Base-by-base conservation (phyloP, 176 grass and related monocot genomes). In the Eleusine indica region DNA sequence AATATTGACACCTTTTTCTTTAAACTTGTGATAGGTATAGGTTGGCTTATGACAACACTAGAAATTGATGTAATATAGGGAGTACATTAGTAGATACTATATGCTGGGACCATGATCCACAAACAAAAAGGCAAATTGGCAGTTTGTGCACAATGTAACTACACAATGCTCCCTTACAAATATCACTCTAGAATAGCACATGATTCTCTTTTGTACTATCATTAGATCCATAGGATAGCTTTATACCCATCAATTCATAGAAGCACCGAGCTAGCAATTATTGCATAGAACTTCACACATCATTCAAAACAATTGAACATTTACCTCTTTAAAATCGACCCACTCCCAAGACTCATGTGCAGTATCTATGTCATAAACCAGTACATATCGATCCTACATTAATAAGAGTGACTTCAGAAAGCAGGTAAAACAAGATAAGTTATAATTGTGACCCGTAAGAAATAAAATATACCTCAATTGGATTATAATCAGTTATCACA, bases 351-450 rank as follows among this genome's bases (percentile, higher is more conserved):
- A 86, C 66, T 92, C 90, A 41, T 92, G 73, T 54, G 85, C 60
- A 75, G 86, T 92, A 82, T 84, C 62, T 32, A 86, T 92, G 83
- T 92, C 90, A 80, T 92, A 92, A 77, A 92, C 90, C 51, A 92
- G 61, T 51, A 60, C 83, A 86, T 92, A 84, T 3, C 51, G 47
- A 79, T 69, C 90, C 90, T 92, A 63, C 39, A 70, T 66, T 70
- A 76, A 76, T 86, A 46, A 72, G 53, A 21, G 17, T 10, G 15
- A 88, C 53, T 51, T 83, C 30, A 79, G 86, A 42, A 80, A 84
- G 43, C 38, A 48, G 40, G 21, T 18, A 58, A 74, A 69, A 28
- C 71, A 82, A 77, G 32, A 74, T 43, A 84, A 66, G 69, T 81
- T 22, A 74, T 44, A 87, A 29, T 17, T 81, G 30, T 48, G 80